Base-by-base conservation (phyloP, 2,329 filamentous ascomycete species). In the Botrytis fabae region DNA sequence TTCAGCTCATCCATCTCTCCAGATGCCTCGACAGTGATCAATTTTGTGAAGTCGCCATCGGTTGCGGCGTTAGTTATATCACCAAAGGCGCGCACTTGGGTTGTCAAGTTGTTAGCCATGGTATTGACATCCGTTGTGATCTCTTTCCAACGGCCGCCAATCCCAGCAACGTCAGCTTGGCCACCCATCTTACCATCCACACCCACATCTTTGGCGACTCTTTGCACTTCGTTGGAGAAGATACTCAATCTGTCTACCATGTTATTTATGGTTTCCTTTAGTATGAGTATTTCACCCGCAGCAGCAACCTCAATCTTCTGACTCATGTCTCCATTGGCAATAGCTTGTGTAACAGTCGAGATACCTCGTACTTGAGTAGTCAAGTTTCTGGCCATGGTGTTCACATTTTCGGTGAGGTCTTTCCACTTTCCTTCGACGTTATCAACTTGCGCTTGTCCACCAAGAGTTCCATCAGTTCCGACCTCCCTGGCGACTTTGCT, bases 1-100 rank as follows among this genome's bases (percentile, higher is more conserved):
- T 99, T 99, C 78, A 99, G 87, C 82, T 98, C 95, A 83, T 98
- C 96, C 96, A 99, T 98, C 83, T 99, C 96, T 76, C 96, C 96
- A 20, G 95, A 98, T 32, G 96, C 96, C 82, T 98, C 95, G 28
- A 99, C 95, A 65, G 96, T 97, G 81, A 99, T 95, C 73, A 97
- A 90, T 81, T 98, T 97, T 38, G 94, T 97, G 82, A 98, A 98
- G 83, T 99, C 95, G 76, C 96, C 96, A 81, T 97, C 95, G 74
- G 95, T 98, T 42, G 96, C 96, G 54, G 96, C 91, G 82, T 98
- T 97, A n/a, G 95, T 98, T 79, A 99, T 98, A 81, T 98, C 95
- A 71, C 95, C 96, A 82, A 99, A 99, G 54, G 96, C 96, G 78
- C 96, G 92, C 79, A 99, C 96, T 88, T 99, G 96, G 0, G 95